These are phyloP conservation scores for Pythium plurisporium DNA, from an alignment of 352 stramenopile species.

Conservation along the genomic window DNA sequence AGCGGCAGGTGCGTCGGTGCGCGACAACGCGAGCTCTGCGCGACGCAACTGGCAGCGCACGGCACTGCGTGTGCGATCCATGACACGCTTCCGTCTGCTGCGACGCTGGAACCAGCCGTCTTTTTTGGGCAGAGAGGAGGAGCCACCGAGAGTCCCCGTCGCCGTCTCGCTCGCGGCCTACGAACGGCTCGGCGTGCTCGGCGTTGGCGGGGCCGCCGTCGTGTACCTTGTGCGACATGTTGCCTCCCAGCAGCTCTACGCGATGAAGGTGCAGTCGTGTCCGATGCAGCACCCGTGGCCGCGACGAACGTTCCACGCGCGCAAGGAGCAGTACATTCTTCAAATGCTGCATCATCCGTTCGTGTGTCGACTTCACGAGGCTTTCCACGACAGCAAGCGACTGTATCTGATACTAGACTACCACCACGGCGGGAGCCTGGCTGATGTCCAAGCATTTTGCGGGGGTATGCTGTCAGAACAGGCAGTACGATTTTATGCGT, in stretches of 20 bases:
- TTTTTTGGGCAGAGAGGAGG: no score
- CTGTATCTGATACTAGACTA: constrained; percentile 29
- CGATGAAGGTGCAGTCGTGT: constrained; percentile 29
- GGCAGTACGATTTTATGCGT: constrained; percentile 43
- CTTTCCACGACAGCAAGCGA: constrained; percentile 24
- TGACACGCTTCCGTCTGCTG: constrained; percentile 13
- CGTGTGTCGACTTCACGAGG: constrained; percentile 21
- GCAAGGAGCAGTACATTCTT: constrained; percentile 27
- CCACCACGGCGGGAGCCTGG: constrained; percentile 26
- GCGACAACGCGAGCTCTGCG: background rate
- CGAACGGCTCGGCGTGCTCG: constrained; percentile 28
- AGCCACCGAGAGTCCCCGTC: background rate
- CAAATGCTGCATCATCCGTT: constrained; percentile 30
- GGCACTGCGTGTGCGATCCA: constrained; percentile 10
- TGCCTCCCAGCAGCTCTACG: constrained; percentile 14
- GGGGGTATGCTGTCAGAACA: constrained; percentile 15
- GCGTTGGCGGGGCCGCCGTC: constrained; percentile 23
- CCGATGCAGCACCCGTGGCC: constrained; percentile 14
- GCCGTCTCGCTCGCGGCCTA: constrained; percentile 14
- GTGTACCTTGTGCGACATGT: constrained; percentile 32
- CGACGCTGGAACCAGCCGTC: constrained; percentile 7
- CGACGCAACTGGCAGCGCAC: constrained; percentile 10
- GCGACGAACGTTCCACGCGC: constrained; percentile 21
- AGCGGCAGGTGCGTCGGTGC: no score
- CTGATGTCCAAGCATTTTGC: constrained; percentile 18